Percentiles rank a stretch among this genome's conserved stretches.
Conservation (phyloP, 2,329 filamentous ascomycete genomes). For the Alternaria postmessia region DNA sequence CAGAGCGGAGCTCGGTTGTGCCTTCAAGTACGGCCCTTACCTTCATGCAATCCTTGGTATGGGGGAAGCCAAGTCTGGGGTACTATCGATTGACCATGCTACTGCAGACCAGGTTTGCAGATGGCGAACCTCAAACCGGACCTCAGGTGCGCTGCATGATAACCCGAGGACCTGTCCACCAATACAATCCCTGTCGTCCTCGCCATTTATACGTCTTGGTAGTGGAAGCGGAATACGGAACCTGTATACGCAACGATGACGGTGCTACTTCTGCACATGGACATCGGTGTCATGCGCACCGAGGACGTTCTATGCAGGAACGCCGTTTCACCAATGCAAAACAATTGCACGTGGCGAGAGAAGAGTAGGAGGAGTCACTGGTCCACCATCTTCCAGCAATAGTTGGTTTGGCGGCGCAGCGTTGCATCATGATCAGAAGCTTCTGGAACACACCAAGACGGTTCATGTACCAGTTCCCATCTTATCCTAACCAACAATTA, state of each 20-base stretch:
- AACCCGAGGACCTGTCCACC: constrained; percentile 11
- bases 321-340: constrained; percentile 8
- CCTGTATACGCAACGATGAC: background rate
- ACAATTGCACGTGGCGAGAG: constrained; percentile 7
- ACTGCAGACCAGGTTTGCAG: constrained; percentile 1
- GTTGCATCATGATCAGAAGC: background rate
- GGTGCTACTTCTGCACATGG: background rate
- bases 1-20: background rate
- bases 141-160: background rate
- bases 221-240: constrained; percentile 7
- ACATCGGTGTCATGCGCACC: background rate
- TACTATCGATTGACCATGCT: constrained; percentile 9
- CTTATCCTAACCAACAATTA: background rate
- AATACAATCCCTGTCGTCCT: background rate
- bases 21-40: background rate
- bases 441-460: constrained; percentile 17
- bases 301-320: background rate
- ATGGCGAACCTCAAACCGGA: background rate
- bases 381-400: constrained; percentile 6
- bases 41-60: background rate
- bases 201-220: background rate
- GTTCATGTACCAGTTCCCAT: constrained; percentile 2
- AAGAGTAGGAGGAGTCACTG: background rate
- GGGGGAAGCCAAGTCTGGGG: constrained; percentile 9
- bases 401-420: constrained; percentile 1